phyloP scores from a whole-genome alignment of 2,329 filamentous ascomycete species.

The Diaporthe aspalathi region DNA sequence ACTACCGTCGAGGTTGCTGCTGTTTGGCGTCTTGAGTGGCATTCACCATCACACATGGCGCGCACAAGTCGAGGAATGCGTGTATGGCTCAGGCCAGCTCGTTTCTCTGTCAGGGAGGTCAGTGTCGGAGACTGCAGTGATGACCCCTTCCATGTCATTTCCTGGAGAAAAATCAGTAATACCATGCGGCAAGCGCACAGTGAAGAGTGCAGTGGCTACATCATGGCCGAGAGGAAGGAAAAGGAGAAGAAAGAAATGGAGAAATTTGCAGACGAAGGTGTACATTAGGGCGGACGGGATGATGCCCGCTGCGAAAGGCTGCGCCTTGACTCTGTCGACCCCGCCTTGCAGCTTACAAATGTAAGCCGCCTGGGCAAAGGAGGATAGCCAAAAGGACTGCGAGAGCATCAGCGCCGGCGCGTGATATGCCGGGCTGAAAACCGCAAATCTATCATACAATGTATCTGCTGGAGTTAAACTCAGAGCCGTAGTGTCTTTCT shows the following conservation, averaged over 20 bases:
- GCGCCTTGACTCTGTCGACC: slow-evolving; percentile 12
- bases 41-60: background rate
- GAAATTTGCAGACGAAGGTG: slow-evolving; percentile 25
- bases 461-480: slow-evolving; percentile 41
- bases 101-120: background rate
- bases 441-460: slow-evolving; percentile 38
- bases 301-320: slow-evolving; percentile 27
- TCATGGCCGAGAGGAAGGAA: background rate
- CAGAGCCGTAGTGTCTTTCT: slow-evolving; percentile 27
- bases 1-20: slow-evolving; percentile 27
- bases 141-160: background rate
- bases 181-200: slow-evolving; percentile 21
- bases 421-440: slow-evolving; percentile 29
- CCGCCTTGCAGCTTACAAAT: slow-evolving; percentile 21
- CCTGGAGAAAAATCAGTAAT: slow-evolving; percentile 36
- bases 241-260: background rate
- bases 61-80: slow-evolving; percentile 5
- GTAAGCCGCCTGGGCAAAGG: slow-evolving; percentile 3
- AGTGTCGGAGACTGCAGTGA: background rate
- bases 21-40: slow-evolving; percentile 7
- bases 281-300: slow-evolving; percentile 32
- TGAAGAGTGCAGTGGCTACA: background rate
- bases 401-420: slow-evolving; percentile 25
- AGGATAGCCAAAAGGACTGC: slow-evolving; percentile 10
- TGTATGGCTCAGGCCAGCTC: slow-evolving; percentile 3